Evolutionary conservation across 352 stramenopile genomes (phyloP).

Genomic region (Phytophthora pluvialis): DNA sequence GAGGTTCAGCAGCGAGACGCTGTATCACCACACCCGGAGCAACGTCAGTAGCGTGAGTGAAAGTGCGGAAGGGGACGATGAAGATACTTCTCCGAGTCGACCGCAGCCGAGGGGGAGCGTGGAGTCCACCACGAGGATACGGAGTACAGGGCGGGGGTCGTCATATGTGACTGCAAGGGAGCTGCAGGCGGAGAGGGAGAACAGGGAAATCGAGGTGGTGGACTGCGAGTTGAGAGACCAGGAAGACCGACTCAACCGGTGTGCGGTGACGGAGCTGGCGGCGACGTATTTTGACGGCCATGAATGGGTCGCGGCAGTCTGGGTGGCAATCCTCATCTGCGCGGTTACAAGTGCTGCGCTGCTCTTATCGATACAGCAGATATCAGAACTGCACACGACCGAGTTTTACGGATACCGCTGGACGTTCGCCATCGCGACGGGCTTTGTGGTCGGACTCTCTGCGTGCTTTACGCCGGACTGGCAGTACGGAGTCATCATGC

Average conservation of each 20-base stretch:
- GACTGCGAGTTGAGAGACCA: constrained; percentile 38
- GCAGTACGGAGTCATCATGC: constrained; percentile 49
- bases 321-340: constrained; percentile 34
- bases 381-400: constrained; percentile 39
- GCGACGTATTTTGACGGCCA: constrained; percentile 26
- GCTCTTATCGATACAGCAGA: constrained; percentile 30
- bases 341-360: constrained; percentile 30
- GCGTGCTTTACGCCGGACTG: constrained; percentile 53
- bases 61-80: neutral
- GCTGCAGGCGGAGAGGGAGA: constrained; percentile 32
- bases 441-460: constrained; percentile 43
- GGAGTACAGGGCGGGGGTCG: constrained; percentile 8
- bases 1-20: constrained; percentile 35
- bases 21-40: constrained; percentile 39
- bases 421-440: constrained; percentile 43
- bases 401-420: constrained; percentile 55
- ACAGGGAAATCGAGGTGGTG: constrained; percentile 31
- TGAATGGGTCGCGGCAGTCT: constrained; percentile 50
- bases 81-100: neutral
- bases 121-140: constrained; percentile 26
- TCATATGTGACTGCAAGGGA: constrained; percentile 23
- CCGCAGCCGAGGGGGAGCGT: neutral
- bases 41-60: constrained; percentile 17
- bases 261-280: constrained; percentile 28
- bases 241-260: constrained; percentile 29